Percentiles rank a stretch among this genome's conserved stretches.
phyloP scores from a whole-genome alignment of 208 protist genomes.

The Wallacemonas rigidus region DNA sequence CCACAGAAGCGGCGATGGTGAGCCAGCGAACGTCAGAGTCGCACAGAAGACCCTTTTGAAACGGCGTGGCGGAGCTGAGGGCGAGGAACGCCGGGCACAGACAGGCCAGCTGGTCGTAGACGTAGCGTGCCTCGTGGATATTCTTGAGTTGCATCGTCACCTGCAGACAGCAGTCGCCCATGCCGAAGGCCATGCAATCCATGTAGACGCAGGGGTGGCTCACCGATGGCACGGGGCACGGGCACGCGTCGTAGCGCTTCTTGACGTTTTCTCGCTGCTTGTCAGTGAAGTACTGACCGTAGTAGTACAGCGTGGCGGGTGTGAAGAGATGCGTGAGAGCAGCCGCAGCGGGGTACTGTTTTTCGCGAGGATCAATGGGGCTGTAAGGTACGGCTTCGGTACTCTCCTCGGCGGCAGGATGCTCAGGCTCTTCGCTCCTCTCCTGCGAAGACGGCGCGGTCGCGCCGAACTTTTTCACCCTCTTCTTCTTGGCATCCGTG shows the following conservation, averaged over 20 bases:
- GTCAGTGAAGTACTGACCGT: conserved; percentile 89
- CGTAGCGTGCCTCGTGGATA: conserved; percentile 91
- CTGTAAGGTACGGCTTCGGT: conserved; percentile 18
- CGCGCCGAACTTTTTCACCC: conserved; percentile 47
- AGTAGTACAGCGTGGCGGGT: conserved; percentile 87
- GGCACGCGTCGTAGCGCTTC: conserved; percentile 80
- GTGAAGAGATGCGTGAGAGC: conserved; percentile 82
- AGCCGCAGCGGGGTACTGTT: conserved; percentile 45
- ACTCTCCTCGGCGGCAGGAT: not conserved
- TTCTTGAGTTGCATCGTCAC: conserved; percentile 96
- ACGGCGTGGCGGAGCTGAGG: conserved; percentile 95
- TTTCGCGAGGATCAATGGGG: conserved; percentile 35
- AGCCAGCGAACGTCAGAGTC: conserved; percentile 97
- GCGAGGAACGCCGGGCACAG: conserved; percentile 96
- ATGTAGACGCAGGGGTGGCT: conserved; percentile 96
- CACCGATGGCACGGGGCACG: conserved; percentile 80
- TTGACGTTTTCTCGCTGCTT: conserved; percentile 67
- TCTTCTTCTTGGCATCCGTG: conserved; percentile 36
- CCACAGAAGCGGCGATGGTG: conserved; percentile 95
- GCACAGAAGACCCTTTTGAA: conserved; percentile 95
- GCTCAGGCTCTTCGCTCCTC: conserved; percentile 14
- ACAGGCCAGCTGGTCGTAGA: conserved; percentile 98
- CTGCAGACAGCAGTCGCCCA: conserved; percentile 98
- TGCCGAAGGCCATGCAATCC: conserved; percentile 99
- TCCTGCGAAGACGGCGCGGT: not conserved